Evolutionary conservation across 2,329 filamentous ascomycete genomes (phyloP), one percentile per base, ranked within the genome.

Genomic region (Fusarium austroafricanum): DNA sequence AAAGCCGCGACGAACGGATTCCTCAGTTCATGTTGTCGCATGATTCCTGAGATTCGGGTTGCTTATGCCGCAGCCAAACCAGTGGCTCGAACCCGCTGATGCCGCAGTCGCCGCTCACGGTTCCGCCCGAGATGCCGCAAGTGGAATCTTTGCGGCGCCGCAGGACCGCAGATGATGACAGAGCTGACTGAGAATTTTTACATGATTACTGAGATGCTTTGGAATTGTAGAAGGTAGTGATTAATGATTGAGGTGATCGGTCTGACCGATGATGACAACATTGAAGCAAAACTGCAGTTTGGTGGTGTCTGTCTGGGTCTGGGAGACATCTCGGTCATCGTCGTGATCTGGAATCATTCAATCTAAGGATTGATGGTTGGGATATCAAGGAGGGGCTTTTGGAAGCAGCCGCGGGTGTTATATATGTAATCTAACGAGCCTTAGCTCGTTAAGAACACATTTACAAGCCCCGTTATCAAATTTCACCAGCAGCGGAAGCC

Each of bases 1-100:
- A 58, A 64, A 58, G 44, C 61, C 61, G 61, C 31, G 31, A 38
- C n/a, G 7, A 29, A 31, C 21, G 21, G 18, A 64, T 42, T 46
- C 28, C 59, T 64, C 59, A 64, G 50, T 52, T 64, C 61, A 64
- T 64, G 38, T 51, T 50, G 20, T 64, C 43, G 61, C 52, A 64
- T 64, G 61, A 64, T 64, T 64, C 31, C 50, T 45, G 17, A 44
- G 9, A 38, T 21, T 50, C 40, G 39, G 59, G 39, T 26, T 44
- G 35, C 51, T 58, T 46, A 58, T 56, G 52, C 61, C 61, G 61
- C 51, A 46, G 35, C 44, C 1, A 61, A 54, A 29, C 17, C 45
- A 40, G 40, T 23, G 21, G 12, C 20, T 21, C 21, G 10, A 38
- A 45, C 59, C 61, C 61, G 61, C 61, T 40, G 2, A 26, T 10